Base-by-base conservation (phyloP, 495 filamentous ascomycete genomes). In the Hypoxylon fragiforme region DNA sequence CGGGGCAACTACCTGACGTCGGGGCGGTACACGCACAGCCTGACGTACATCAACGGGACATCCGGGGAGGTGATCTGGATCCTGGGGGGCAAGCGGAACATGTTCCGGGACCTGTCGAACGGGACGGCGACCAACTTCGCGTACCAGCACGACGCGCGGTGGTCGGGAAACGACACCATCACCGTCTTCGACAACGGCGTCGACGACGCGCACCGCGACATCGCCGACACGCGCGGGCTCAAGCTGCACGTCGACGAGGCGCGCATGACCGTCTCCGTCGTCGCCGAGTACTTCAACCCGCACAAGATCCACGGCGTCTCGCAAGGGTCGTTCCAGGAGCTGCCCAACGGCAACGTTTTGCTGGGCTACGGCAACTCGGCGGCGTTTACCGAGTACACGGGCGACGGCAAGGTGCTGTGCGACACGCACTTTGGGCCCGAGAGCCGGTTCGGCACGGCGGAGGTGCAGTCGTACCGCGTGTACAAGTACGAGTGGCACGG, bases 121-220 rank as follows among this genome's bases (percentile, higher is more conserved):
- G 49, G 52, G 13, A 43, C 51, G 1, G 52, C 54, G 26, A 62
- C 62, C 7, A 73, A 75, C 36, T 85, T 86, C 66, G 77, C 77
- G 24, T 82, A 78, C 66, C 83, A 86, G 51, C 83, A 86, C 60
- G 80, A 86, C 65, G 83, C 81, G 3, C 74, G 81, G 7, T 82
- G 73, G 72, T 56, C 59, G 12, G 44, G 80, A 38, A 65, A 70
- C 11, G 81, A 78, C 1, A 50, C 65, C 34, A 64, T 71, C 38
- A 69, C 64, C 36, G 34, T 66, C 34, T 72, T 67, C 47, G 71
- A 69, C 49, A 68, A 69, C 42, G 61, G 67, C 1, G 71, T 67
- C 1, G 66, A 72, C 40, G 71, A 63, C 40, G 42, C 43, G 8
- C 46, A 54, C 40, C 56, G 51, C 49, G 77, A 81, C 45, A 60